Conservation (phyloP, 2,329 filamentous ascomycete genomes). For the Diaporthe australafricana region DNA sequence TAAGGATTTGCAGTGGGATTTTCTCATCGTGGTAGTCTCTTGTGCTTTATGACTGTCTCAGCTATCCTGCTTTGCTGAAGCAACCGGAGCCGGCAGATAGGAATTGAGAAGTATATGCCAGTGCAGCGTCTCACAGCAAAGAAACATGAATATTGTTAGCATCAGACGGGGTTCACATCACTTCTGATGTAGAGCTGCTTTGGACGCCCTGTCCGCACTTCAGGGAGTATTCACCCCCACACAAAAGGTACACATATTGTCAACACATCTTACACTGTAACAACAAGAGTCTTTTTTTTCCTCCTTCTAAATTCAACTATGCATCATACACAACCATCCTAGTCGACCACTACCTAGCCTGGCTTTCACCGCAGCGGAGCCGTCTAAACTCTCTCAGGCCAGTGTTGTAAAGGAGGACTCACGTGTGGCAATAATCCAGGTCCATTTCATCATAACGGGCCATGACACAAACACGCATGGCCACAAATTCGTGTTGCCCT, state of each 20-base stretch:
- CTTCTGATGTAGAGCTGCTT: not conserved
- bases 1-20: not conserved
- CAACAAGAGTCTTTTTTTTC: slow-evolving; percentile 21
- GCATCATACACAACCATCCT: slow-evolving; percentile 35
- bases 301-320: slow-evolving; percentile 37
- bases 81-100: not conserved
- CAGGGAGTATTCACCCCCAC: not conserved
- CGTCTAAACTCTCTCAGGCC: not conserved
- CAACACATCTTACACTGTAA: not conserved
- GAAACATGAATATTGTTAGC: not conserved
- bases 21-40: not conserved
- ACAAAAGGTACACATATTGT: not conserved
- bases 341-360: not conserved
- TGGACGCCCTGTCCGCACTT: not conserved
- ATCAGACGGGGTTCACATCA: not conserved
- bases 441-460: slow-evolving; percentile 2
- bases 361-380: slow-evolving; percentile 21
- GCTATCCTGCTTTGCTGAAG: not conserved
- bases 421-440: slow-evolving; percentile 29
- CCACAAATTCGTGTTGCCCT: not conserved
- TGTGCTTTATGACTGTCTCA: slow-evolving; percentile 1
- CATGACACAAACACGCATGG: slow-evolving; percentile 19
- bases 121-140: not conserved
- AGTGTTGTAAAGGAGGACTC: not conserved
- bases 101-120: not conserved